Evolutionary conservation across 78 protist genomes (phyloP).

Genomic region (Neovahlkampfia damariscottae): DNA sequence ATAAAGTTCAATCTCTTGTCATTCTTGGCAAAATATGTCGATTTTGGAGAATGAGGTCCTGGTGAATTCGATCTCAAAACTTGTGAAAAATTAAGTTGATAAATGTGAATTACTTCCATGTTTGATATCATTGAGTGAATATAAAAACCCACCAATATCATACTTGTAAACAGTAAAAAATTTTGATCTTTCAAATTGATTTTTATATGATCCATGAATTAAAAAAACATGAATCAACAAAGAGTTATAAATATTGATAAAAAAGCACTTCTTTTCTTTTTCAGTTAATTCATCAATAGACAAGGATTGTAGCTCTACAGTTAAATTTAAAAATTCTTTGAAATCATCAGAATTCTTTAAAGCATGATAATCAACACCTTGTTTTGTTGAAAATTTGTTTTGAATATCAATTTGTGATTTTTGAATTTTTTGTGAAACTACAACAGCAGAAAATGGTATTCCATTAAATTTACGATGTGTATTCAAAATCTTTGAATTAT

Average conservation of each 20-base stretch:
- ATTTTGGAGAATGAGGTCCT: no score
- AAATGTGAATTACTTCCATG: no score
- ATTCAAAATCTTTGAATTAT: neutral
- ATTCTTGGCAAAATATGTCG: no score
- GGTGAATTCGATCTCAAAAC: no score
- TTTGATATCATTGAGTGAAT: conserved; percentile 17
- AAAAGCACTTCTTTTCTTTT: neutral
- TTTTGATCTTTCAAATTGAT: neutral
- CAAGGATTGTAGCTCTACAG: neutral
- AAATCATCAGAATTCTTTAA: neutral
- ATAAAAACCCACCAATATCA: conserved; percentile 5
- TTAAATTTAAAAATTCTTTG: neutral
- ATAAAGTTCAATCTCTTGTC: no score
- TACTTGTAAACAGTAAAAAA: neutral
- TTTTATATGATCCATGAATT: neutral
- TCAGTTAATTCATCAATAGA: neutral
- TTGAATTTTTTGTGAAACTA: neutral
- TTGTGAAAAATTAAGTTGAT: no score
- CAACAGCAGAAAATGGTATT: neutral
- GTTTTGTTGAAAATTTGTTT: no score
- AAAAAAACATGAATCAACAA: conserved; percentile 2
- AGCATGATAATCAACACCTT: neutral
- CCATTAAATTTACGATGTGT: neutral
- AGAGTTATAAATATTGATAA: conserved; percentile 23
- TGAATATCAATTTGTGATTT: no score